Evolutionary conservation across 352 stramenopile genomes (phyloP).

Genomic region (Thraustotheca clavata): DNA sequence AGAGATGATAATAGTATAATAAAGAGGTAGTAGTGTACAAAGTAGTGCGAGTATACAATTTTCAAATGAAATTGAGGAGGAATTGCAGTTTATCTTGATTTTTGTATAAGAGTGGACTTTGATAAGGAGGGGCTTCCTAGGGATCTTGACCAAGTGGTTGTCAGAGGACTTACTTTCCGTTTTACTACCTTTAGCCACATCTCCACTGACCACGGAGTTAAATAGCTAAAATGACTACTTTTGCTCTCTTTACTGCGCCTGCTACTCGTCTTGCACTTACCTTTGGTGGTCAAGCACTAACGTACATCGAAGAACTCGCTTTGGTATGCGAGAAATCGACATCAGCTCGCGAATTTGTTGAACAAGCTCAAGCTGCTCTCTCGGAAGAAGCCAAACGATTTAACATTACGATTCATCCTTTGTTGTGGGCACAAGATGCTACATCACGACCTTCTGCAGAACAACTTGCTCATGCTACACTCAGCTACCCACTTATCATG

Average conservation of each 20-base stretch:
- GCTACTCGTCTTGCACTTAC: conserved; percentile 6
- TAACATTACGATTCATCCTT: conserved; percentile 20
- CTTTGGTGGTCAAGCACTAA: conserved; percentile 15
- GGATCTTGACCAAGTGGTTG: not conserved
- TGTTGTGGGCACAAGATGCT: conserved; percentile 15
- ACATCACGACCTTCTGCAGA: conserved; percentile 14
- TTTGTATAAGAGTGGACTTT: not conserved
- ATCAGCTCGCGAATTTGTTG: not conserved
- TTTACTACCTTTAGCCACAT: not conserved
- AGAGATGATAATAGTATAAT: not conserved
- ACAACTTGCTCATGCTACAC: conserved; percentile 36
- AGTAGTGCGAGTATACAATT: not conserved
- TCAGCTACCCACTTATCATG: conserved; percentile 72
- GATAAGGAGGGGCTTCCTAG: not conserved
- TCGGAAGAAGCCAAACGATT: conserved; percentile 19
- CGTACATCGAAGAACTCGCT: conserved; percentile 18
- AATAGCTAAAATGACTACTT: not conserved
- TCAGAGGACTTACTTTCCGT: not conserved
- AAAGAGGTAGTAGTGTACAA: not conserved
- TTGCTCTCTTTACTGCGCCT: not conserved
- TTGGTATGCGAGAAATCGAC: conserved; percentile 15
- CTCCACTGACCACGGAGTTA: conserved; percentile 16
- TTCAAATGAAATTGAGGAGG: no score
- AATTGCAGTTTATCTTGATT: no score
- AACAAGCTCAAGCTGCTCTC: conserved; percentile 13